Evolutionary conservation across 306 rosid species (phyloP).

Genomic region (Vicia faba): DNA sequence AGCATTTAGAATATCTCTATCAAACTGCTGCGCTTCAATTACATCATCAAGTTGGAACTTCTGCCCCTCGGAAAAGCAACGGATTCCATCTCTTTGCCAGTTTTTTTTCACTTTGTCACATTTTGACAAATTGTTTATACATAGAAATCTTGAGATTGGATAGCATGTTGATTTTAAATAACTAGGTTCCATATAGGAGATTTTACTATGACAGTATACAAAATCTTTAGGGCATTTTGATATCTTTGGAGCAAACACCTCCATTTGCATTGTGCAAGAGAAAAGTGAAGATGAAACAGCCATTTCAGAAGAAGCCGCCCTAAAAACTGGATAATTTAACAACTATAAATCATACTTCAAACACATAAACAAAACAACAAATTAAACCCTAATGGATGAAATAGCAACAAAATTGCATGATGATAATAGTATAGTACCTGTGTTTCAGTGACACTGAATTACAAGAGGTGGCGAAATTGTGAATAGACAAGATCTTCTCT

Average conservation of each 20-base stretch:
- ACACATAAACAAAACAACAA: background rate
- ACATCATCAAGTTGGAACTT: slow-evolving; percentile 81
- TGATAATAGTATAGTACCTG: too few relatives aligned
- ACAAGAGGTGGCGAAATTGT: too few relatives aligned
- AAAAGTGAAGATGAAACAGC: slow-evolving; percentile 62
- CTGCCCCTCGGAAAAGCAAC: slow-evolving; percentile 54
- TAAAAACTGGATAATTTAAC: background rate
- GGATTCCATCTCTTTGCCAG: slow-evolving; percentile 40
- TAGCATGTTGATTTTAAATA: slow-evolving; percentile 29
- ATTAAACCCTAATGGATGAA: too few relatives aligned
- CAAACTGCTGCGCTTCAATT: slow-evolving; percentile 86
- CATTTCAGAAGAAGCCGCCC: slow-evolving; percentile 51
- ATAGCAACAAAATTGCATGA: too few relatives aligned
- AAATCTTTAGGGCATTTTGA: slow-evolving; percentile 36
- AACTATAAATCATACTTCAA: background rate
- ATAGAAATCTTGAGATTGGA: slow-evolving; percentile 40
- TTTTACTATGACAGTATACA: slow-evolving; percentile 32
- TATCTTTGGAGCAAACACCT: slow-evolving; percentile 37
- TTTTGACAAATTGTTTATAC: slow-evolving; percentile 34
- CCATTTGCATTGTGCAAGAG: slow-evolving; percentile 51
- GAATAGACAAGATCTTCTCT: too few relatives aligned
- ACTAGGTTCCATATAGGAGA: slow-evolving; percentile 34
- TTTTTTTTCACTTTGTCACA: slow-evolving; percentile 28
- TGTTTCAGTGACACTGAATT: too few relatives aligned
- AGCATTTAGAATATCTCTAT: slow-evolving; percentile 66